Percentiles rank a stretch among this genome's conserved stretches.
phyloP scores from a whole-genome alignment of 192 early-diverging fungal genomes.

The Entophlyctis luteolus region DNA sequence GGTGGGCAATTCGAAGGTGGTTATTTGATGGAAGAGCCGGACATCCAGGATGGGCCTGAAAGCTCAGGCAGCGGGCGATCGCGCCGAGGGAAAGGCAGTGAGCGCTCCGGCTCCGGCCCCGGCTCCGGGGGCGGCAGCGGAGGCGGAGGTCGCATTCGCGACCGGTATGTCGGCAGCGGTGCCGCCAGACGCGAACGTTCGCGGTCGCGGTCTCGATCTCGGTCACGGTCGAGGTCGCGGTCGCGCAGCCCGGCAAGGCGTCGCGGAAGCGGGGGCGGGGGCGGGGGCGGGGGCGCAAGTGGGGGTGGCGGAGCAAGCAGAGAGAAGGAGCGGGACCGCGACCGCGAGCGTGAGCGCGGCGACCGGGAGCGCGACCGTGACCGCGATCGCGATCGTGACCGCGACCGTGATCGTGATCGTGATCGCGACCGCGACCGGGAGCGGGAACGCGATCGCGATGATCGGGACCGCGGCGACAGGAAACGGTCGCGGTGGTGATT shows the following conservation, averaged over 20 bases:
- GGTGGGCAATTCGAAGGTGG: conserved; percentile 47
- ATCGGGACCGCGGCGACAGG: conserved; percentile 5
- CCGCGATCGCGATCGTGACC: not conserved
- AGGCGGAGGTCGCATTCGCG: not conserved
- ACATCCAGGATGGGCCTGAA: conserved; percentile 27
- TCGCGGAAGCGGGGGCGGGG: not conserved
- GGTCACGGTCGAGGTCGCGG: no score
- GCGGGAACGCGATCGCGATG: not conserved
- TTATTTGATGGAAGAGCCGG: conserved; percentile 49
- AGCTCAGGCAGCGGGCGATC: not conserved
- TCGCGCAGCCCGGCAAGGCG: no score
- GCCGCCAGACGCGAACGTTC: not conserved
- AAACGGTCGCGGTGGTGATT: conserved; percentile 22
- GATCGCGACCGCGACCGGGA: not conserved
- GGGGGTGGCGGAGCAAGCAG: conserved; percentile 9
- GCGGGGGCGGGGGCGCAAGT: not conserved
- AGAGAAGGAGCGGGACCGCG: not conserved
- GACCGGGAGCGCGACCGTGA: conserved; percentile 1
- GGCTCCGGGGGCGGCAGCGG: not conserved
- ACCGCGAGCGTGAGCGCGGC: no score
- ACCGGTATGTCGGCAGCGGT: not conserved
- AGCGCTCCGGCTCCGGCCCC: not conserved
- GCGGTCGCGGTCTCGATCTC: not conserved
- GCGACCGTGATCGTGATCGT: not conserved
- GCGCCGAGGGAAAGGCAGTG: not conserved